Percentiles rank a stretch among this genome's conserved stretches.
phyloP scores from a whole-genome alignment of 495 filamentous ascomycete species.

The Podospora fimiseda region DNA sequence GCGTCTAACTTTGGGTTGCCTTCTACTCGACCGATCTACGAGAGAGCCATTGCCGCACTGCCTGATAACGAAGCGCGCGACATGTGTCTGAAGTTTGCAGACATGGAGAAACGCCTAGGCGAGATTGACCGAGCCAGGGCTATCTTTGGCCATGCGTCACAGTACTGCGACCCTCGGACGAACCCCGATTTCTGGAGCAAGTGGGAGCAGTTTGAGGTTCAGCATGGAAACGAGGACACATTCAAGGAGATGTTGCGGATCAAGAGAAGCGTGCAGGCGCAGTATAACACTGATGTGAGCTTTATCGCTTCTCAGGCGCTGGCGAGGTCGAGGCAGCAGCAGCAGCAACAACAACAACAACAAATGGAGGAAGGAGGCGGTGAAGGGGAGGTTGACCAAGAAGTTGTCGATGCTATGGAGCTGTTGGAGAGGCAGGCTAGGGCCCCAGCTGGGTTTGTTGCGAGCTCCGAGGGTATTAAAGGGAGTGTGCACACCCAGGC shows the following conservation, averaged over 20 bases:
- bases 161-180: conserved; percentile 93
- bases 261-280: conserved; percentile 93
- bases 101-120: conserved; percentile 94
- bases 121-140: conserved; percentile 94
- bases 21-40: conserved; percentile 95
- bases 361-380: neutral
- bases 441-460: conserved; percentile 87
- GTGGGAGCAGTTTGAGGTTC: conserved; percentile 95
- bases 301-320: conserved; percentile 97
- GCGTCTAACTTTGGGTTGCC: conserved; percentile 96
- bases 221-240: conserved; percentile 97
- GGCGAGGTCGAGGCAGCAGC: conserved; percentile 63
- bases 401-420: conserved; percentile 78
- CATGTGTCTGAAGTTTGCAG: conserved; percentile 98
- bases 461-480: conserved; percentile 72
- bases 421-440: conserved; percentile 82
- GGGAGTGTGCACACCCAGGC: conserved; percentile 35
- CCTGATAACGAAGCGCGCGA: conserved; percentile 91
- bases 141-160: conserved; percentile 92
- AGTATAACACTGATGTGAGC: conserved; percentile 98
- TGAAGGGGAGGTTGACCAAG: conserved; percentile 39
- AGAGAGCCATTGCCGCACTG: conserved; percentile 83
- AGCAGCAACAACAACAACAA: conserved; percentile 38
- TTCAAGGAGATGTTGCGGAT: conserved; percentile 99
- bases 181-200: conserved; percentile 88